Base-by-base conservation (phyloP, 345 rosid species). In the Theobroma cacao region DNA sequence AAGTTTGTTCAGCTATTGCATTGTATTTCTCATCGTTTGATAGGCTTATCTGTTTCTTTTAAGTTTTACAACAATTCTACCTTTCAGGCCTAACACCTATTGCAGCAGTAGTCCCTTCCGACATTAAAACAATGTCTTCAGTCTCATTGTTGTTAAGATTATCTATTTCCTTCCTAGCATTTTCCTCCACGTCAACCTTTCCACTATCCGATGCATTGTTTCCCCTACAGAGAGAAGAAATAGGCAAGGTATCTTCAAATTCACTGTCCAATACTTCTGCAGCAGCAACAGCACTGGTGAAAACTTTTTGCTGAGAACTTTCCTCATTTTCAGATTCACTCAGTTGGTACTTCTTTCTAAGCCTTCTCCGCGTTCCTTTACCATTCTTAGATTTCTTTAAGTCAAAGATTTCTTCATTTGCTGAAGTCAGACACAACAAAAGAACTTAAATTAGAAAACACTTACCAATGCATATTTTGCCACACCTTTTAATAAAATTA, bases 241-340 rank as follows among this genome's bases (percentile, higher is more conserved):
- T 75, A 18, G 69, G 78, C 78, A 75, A 90, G 43, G 90, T 85
- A 68, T 80, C 89, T 45, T 75, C 70, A 30, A 1, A 7, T 26
- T 24, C 64, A 74, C 41, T 75, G 20, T 75, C 53, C 30, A 75
- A 53, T 52, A 52, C 15, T 43, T 61, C 41, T 5, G 8, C 12
- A 20, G 78, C 40, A 30, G 58, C 20, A 48, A 24, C 38, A 60
- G 30, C n/a, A 18, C 0, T 45, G 18, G 24, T 33, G 5, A 30
- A 61, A 61, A 41, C 4, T 22, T 75, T 60, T 33, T 20, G 53
- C 17, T 2, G 74, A 43, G 67, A 74, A 74, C 47, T 70, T 50
- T 72, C 73, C 22, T 84, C 87, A 78, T 88, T 81, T 56, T 87
- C 92, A 78, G 92, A 85, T 58, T 87, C 91, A 73, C 75, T 65